Conservation (phyloP, 176 grass and related monocot genomes). For the Zoysia pacifica region DNA sequence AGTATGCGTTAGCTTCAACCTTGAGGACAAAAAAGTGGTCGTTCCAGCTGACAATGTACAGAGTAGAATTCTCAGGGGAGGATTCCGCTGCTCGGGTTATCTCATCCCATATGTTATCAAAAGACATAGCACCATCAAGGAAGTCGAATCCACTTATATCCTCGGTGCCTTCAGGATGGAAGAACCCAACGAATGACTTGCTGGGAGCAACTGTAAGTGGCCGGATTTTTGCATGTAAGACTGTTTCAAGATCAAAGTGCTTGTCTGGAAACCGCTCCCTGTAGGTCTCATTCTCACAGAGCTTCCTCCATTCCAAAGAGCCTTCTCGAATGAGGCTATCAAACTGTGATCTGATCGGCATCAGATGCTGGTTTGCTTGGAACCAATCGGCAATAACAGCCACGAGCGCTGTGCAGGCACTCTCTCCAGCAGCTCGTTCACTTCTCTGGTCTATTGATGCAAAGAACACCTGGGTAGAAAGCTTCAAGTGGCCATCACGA, state of each 20-base stretch:
- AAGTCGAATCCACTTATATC: slow-evolving; percentile 68
- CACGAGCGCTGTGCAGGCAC: slow-evolving; percentile 89
- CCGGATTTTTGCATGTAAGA: slow-evolving; percentile 76
- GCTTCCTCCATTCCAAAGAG: slow-evolving; percentile 89
- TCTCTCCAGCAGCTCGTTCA: slow-evolving; percentile 86
- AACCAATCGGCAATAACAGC: slow-evolving; percentile 91
- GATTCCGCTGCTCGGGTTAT: slow-evolving; percentile 56
- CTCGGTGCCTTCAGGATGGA: slow-evolving; percentile 78
- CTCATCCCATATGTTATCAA: slow-evolving; percentile 95
- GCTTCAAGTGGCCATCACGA: slow-evolving; percentile 82
- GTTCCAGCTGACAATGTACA: slow-evolving; percentile 97
- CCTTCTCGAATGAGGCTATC: slow-evolving; percentile 92
- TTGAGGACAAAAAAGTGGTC: slow-evolving; percentile 94
- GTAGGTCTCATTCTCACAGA: slow-evolving; percentile 75
- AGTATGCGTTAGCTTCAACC: slow-evolving; percentile 65
- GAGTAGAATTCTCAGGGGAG: slow-evolving; percentile 40
- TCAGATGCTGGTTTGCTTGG: slow-evolving; percentile 65
- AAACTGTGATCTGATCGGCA: slow-evolving; percentile 87
- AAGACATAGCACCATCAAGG: slow-evolving; percentile 88
- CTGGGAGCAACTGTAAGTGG: slow-evolving; percentile 61
- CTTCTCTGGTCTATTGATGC: slow-evolving; percentile 96
- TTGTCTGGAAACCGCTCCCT: slow-evolving; percentile 75
- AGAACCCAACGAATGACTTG: slow-evolving; percentile 90
- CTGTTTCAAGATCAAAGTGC: slow-evolving; percentile 97
- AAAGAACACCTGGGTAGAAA: slow-evolving; percentile 79